Base-by-base conservation (phyloP, 257 asterid species). In the Sherardia arvensis region DNA sequence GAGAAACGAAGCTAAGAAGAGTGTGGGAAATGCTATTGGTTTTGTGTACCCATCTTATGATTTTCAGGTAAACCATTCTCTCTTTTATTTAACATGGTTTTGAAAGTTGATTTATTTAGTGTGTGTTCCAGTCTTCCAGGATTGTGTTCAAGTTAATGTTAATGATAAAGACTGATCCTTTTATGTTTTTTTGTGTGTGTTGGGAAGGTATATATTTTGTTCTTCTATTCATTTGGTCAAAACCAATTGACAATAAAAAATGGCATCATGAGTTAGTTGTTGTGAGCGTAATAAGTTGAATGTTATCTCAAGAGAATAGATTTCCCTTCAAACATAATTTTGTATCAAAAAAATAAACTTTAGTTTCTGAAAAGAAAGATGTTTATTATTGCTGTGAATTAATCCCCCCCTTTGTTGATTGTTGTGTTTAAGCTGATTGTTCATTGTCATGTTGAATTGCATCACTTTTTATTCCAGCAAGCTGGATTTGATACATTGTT, bases 21-120 rank as follows among this genome's bases (percentile, higher is more conserved):
- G 40, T 58, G 71, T 69, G 72, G 85, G 89, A 60, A 82, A 76
- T 71, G 76, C 81, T 22, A 59, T 77, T 71, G 77, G 80, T 64
- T 92, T 72, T 66, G 77, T 55, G 49, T 89, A 87, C 57, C 84
- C 88, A 21, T 69, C 68, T 64, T 74, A 54, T 54, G 64, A 63
- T 63, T 55, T 64, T 23, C 86, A 78, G 97, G 99, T 92, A 71
- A 62, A 74, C 45, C 59, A 28, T 47, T 47, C 8, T 49, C 12
- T 6, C 17, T 4, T 56, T 61, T 53, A 56, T 30, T n/a, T 5
- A 17, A 17, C 25, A 56, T 11, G 30, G 56, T 17, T 65, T 59
- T 49, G 10, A 26, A 38, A 34, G 26, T 64, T 33, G 11, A 25
- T 18, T 5, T 8, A 8, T 12, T n/a, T 18, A 8, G 6, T 60